A percentile compares a stretch with the other conserved stretches of the same genome.
Conservation (phyloP, 306 rosid genomes). For the Cucurbita pepo region DNA sequence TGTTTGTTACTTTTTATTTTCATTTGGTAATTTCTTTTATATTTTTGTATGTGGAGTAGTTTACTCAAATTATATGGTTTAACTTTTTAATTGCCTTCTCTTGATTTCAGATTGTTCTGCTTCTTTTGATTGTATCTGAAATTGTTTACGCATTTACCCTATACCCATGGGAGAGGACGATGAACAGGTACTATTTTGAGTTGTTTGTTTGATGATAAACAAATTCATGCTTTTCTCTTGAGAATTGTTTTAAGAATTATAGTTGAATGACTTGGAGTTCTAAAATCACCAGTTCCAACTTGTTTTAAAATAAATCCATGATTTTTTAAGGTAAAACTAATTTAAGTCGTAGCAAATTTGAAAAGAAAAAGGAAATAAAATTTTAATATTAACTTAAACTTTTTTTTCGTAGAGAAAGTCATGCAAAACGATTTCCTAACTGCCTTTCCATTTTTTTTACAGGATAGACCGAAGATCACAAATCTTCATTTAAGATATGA, state of each 20-base stretch:
- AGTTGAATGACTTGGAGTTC: neutral
- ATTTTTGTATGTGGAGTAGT: neutral
- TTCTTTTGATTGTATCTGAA: neutral
- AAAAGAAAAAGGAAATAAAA: neutral
- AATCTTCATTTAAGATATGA: slow-evolving; percentile 7
- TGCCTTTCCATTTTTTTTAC: neutral
- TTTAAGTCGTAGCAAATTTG: neutral
- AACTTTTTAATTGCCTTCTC: neutral
- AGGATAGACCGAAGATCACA: neutral
- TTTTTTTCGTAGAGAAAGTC: neutral
- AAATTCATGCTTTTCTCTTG: neutral
- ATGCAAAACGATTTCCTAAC: neutral
- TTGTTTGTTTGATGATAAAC: neutral
- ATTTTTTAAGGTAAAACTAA: neutral
- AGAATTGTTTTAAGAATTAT: neutral
- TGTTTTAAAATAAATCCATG: neutral
- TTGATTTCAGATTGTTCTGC: neutral
- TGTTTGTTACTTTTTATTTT: neutral
- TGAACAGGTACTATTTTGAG: neutral
- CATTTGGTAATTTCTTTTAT: neutral
- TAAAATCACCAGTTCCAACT: neutral
- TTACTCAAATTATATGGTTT: neutral
- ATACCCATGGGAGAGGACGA: neutral
- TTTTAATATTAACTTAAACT: neutral
- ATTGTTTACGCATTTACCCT: neutral